Evolutionary conservation across 148 eudicot genomes (phyloP).

Genomic region (Silene uniflora): DNA sequence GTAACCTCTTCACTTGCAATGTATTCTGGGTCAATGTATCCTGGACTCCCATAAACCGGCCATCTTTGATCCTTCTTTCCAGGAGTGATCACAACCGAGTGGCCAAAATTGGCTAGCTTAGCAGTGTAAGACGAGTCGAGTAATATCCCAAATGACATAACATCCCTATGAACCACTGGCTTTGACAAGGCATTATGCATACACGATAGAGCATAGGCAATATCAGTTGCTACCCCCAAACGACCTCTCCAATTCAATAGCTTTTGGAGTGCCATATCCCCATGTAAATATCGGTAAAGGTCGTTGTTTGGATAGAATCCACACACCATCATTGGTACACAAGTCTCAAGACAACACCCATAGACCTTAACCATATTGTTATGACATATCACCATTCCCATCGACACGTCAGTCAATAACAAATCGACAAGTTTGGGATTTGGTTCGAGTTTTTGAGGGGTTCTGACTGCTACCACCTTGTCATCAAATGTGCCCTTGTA

Average conservation of each 20-base stretch:
- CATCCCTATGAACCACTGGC: too few species aligned
- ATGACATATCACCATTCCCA: slow-evolving; percentile 21
- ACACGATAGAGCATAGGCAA: too few species aligned
- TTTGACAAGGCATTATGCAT: too few species aligned
- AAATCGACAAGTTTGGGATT: neutral
- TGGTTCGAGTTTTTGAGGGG: neutral
- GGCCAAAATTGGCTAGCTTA: slow-evolving; percentile 23
- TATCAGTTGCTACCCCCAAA: too few species aligned
- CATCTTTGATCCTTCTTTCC: slow-evolving; percentile 17
- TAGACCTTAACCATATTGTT: slow-evolving; percentile 26
- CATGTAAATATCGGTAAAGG: slow-evolving; percentile 21
- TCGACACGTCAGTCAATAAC: slow-evolving; percentile 26
- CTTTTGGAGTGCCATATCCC: neutral
- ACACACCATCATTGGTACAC: slow-evolving; percentile 26
- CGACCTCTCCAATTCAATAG: slow-evolving; percentile 18
- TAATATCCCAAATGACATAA: too few species aligned
- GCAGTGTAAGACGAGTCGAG: too few species aligned
- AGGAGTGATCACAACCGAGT: slow-evolving; percentile 11
- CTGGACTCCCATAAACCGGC: slow-evolving; percentile 21
- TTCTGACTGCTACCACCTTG: slow-evolving; percentile 20
- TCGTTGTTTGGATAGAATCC: slow-evolving; percentile 22
- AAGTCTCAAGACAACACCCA: slow-evolving; percentile 36
- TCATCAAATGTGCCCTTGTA: slow-evolving; percentile 1
- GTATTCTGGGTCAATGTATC: slow-evolving; percentile 21
- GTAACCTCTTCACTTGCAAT: slow-evolving; percentile 9